phyloP scores from a whole-genome alignment of 2,329 filamentous ascomycete genomes.

The Beauveria asiatica region DNA sequence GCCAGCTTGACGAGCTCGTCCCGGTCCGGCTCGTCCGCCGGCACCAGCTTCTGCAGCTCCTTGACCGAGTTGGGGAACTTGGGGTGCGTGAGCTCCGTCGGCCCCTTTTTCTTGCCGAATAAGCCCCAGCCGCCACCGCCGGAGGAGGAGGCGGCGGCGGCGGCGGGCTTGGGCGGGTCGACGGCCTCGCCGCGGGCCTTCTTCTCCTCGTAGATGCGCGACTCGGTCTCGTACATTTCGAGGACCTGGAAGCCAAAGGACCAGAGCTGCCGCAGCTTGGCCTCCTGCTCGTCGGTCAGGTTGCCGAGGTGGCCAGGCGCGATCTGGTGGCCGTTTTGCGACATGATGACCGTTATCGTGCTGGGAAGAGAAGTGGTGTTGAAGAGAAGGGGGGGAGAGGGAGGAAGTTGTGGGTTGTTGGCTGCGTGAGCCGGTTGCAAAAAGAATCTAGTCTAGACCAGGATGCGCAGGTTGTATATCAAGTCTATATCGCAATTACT shows the following conservation, averaged over 20 bases:
- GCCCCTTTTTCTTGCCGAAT: constrained; percentile 41
- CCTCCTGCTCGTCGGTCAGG: constrained; percentile 71
- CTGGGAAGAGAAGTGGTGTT: neutral
- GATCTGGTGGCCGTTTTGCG: constrained; percentile 1
- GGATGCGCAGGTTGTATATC: neutral
- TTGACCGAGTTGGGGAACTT: constrained; percentile 26
- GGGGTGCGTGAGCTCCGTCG: constrained; percentile 42
- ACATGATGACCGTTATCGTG: neutral
- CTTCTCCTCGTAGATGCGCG: constrained; percentile 16
- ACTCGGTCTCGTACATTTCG: constrained; percentile 36
- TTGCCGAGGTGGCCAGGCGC: constrained; percentile 46
- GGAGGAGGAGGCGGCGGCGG: neutral
- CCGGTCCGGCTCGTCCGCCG: constrained; percentile 63
- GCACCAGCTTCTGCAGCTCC: constrained; percentile 27
- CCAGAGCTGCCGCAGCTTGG: constrained; percentile 79
- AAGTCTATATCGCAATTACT: neutral
- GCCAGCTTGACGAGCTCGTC: constrained; percentile 78
- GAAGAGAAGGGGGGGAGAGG: neutral
- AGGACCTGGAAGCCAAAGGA: constrained; percentile 61
- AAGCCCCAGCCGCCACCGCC: constrained; percentile 7
- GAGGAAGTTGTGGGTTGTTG: neutral
- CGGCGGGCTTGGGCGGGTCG: constrained; percentile 10
- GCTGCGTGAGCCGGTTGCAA: neutral
- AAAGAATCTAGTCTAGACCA: neutral
- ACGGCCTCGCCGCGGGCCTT: constrained; percentile 19